phyloP scores from a whole-genome alignment of 768 basidiomycete species.

The Phylloporus rhodoxanthus region DNA sequence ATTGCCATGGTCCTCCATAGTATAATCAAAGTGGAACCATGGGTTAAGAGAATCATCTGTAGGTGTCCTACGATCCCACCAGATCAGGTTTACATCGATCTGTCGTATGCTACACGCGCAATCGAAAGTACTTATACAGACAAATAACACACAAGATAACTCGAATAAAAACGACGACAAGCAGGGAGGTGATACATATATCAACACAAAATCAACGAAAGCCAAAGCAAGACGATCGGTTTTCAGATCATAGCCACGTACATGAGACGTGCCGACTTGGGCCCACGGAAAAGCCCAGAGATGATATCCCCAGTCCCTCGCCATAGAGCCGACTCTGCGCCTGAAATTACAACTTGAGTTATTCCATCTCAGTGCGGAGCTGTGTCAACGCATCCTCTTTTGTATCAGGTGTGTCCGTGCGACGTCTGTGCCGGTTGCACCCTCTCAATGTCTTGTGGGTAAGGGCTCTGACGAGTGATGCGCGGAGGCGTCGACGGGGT shows the following conservation, averaged over 20 bases:
- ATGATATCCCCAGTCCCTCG: not conserved
- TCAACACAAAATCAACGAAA: not conserved
- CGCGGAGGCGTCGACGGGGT: not conserved
- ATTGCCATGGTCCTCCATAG: too few species aligned
- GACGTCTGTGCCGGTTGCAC: constrained; percentile 15
- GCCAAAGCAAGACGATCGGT: not conserved
- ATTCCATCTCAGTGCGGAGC: constrained; percentile 21
- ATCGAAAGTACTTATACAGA: not conserved
- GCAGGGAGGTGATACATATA: not conserved
- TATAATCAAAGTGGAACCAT: too few species aligned
- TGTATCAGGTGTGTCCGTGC: constrained; percentile 18
- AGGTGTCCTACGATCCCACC: too few species aligned
- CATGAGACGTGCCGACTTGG: too few species aligned
- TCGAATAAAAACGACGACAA: not conserved
- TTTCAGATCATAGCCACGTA: not conserved
- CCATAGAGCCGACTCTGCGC: not conserved
- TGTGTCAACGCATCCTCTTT: constrained; percentile 20
- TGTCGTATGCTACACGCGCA: not conserved
- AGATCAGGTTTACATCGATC: too few species aligned
- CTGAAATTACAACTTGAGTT: constrained; percentile 10
- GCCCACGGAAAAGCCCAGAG: not conserved
- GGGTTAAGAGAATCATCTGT: too few species aligned
- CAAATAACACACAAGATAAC: not conserved
- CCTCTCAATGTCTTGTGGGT: constrained; percentile 15
- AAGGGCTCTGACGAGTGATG: constrained; percentile 3